phyloP scores from a whole-genome alignment of 1,284 basidiomycete genomes.

The Irpex sp. region DNA sequence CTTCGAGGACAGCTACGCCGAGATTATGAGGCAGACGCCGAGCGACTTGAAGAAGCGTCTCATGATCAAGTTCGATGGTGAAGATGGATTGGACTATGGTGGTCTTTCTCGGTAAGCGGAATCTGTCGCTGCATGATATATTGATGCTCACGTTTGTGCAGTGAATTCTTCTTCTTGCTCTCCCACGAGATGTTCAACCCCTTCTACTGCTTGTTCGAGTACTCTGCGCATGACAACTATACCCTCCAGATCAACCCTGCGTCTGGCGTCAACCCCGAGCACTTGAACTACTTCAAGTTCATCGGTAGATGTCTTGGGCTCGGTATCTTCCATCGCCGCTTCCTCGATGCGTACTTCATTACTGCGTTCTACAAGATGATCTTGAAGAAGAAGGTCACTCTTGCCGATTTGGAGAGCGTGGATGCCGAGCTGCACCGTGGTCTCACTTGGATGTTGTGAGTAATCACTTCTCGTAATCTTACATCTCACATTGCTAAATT shows the following conservation, averaged over 20 bases:
- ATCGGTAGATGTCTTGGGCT: constrained; percentile 93
- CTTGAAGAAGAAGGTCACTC: constrained; percentile 79
- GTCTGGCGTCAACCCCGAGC: constrained; percentile 97
- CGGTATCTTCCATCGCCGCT: constrained; percentile 97
- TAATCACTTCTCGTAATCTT: background rate
- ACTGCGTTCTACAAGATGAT: constrained; percentile 99
- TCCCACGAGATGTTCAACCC: constrained; percentile 99
- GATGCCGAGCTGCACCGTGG: constrained; percentile 91
- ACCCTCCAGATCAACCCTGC: constrained; percentile 98
- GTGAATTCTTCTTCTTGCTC: constrained; percentile 99
- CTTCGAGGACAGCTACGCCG: constrained; percentile 94
- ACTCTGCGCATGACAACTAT: constrained; percentile 99
- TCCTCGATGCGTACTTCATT: constrained; percentile 99
- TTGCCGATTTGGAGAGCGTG: constrained; percentile 88
- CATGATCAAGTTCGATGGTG: constrained; percentile 99
- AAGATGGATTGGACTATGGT: constrained; percentile 98
- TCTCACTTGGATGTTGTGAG: constrained; percentile 95
- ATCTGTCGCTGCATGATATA: background rate
- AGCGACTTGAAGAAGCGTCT: constrained; percentile 96
- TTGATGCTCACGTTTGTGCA: constrained; percentile 26
- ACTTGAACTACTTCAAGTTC: constrained; percentile 99
- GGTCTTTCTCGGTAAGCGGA: constrained; percentile 82
- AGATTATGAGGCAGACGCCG: constrained; percentile 92
- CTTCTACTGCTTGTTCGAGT: constrained; percentile 99
- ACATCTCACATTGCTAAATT: constrained; percentile 1